phyloP scores from a whole-genome alignment of 108 stramenopile species.

The Cyclotella choctawhatcheeana region DNA sequence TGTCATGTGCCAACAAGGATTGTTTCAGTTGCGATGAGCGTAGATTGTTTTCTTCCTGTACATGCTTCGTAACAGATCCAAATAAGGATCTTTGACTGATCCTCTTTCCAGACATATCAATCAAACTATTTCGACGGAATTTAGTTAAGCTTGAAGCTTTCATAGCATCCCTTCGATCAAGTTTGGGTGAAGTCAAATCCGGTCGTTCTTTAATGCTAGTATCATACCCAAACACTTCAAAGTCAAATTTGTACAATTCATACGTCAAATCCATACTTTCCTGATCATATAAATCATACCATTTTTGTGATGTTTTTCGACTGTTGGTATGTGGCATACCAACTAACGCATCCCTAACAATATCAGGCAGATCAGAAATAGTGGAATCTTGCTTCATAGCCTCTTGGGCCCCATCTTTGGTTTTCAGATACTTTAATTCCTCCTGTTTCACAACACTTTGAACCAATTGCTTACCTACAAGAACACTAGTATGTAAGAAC shows the following conservation, averaged over 20 bases:
- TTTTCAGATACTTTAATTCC: conserved; percentile 58
- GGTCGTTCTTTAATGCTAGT: conserved; percentile 42
- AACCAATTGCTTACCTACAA: conserved; percentile 59
- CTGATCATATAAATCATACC: conserved; percentile 65
- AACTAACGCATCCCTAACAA: conserved; percentile 51
- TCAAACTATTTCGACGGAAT: conserved; percentile 26
- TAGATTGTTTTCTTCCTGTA: not conserved
- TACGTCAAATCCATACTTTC: conserved; percentile 66
- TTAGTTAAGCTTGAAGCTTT: not conserved
- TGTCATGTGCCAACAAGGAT: conserved; percentile 5
- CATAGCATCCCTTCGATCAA: conserved; percentile 12
- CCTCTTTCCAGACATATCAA: conserved; percentile 8
- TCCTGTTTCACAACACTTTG: conserved; percentile 68
- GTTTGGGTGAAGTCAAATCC: conserved; percentile 46
- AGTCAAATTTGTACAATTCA: conserved; percentile 66
- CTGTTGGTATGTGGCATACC: conserved; percentile 60
- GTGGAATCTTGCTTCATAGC: conserved; percentile 23
- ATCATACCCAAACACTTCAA: conserved; percentile 65
- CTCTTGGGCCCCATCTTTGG: conserved; percentile 40
- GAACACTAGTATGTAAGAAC: too few species aligned
- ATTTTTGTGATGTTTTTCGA: conserved; percentile 48
- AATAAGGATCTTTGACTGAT: not conserved
- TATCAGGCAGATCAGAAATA: conserved; percentile 43
- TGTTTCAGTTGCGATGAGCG: conserved; percentile 1
- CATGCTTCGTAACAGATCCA: conserved; percentile 1